These are phyloP conservation scores for Allium sativum DNA, from an alignment of 106 monocot genomes.

Conservation along the genomic window DNA sequence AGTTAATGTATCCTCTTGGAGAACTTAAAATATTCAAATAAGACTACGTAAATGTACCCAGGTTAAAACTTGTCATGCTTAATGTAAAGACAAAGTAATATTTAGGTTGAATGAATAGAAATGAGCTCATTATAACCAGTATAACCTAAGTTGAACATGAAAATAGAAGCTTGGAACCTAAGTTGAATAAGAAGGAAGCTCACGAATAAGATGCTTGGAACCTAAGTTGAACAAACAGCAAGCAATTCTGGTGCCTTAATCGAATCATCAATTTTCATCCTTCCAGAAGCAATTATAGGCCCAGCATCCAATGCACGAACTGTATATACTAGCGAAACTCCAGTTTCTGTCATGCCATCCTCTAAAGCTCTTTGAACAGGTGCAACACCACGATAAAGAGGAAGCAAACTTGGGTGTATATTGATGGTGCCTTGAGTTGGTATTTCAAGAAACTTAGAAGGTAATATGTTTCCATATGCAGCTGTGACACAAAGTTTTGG, in stretches of 20 bases:
- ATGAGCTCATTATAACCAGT: too few species aligned
- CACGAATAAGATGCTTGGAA: constrained; percentile 68
- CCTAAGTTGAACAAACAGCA: constrained; percentile 53
- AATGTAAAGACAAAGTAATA: too few species aligned
- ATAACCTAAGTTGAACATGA: too few species aligned
- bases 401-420: constrained; percentile 95
- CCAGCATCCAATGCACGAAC: constrained; percentile 88
- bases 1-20: too few species aligned
- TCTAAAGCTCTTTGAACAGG: constrained; percentile 97
- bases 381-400: constrained; percentile 93
- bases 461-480: constrained; percentile 96
- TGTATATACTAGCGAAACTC: constrained; percentile 84
- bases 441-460: constrained; percentile 75
- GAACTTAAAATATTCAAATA: too few species aligned
- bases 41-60: too few species aligned
- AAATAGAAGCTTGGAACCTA: too few species aligned
- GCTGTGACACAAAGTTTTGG: constrained; percentile 85
- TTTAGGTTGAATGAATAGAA: too few species aligned
- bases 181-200: constrained; percentile 75
- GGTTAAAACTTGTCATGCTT: too few species aligned
- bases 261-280: constrained; percentile 55
- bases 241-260: constrained; percentile 84
- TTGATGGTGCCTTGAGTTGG: constrained; percentile 83
- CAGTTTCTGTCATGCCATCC: constrained; percentile 87
- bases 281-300: constrained; percentile 77